Conservation (phyloP, 352 stramenopile genomes). For the Globisporangium cylindrosporum region DNA sequence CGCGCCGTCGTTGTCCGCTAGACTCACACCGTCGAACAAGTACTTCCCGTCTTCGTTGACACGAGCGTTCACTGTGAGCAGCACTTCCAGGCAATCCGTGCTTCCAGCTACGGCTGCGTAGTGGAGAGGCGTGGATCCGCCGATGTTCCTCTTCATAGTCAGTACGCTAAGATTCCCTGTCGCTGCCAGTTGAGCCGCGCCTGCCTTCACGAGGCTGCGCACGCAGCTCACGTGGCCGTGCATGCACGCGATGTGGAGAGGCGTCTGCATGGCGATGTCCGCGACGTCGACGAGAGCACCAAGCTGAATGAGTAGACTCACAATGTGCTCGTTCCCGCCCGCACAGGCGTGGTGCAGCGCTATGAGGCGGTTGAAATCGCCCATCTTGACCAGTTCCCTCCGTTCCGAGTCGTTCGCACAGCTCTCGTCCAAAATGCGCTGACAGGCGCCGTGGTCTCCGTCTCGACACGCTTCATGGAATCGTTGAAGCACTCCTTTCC, state of each 20-base stretch:
- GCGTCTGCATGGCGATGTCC: constrained; percentile 48
- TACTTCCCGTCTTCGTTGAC: constrained; percentile 38
- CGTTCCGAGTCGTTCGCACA: constrained; percentile 20
- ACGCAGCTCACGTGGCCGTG: constrained; percentile 25
- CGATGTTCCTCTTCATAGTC: constrained; percentile 34
- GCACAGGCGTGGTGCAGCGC: constrained; percentile 56
- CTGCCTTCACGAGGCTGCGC: constrained; percentile 23
- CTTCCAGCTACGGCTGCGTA: constrained; percentile 42
- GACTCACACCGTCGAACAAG: constrained; percentile 51
- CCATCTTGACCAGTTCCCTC: constrained; percentile 14
- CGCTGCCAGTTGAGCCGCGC: background rate
- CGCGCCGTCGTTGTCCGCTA: constrained; percentile 36
- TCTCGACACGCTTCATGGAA: constrained; percentile 36
- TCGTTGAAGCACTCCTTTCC: background rate
- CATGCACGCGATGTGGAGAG: constrained; percentile 60
- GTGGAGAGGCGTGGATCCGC: constrained; percentile 53
- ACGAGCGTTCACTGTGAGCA: constrained; percentile 54
- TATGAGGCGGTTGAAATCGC: constrained; percentile 31
- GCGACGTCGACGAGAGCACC: constrained; percentile 29
- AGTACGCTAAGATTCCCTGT: background rate
- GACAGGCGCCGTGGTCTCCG: constrained; percentile 41
- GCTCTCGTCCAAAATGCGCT: constrained; percentile 30
- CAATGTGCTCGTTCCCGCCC: constrained; percentile 38
- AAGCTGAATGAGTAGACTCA: constrained; percentile 41
- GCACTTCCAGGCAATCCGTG: constrained; percentile 51